phyloP scores from a whole-genome alignment of 768 basidiomycete genomes.

The Kwoniella mangroviensis region DNA sequence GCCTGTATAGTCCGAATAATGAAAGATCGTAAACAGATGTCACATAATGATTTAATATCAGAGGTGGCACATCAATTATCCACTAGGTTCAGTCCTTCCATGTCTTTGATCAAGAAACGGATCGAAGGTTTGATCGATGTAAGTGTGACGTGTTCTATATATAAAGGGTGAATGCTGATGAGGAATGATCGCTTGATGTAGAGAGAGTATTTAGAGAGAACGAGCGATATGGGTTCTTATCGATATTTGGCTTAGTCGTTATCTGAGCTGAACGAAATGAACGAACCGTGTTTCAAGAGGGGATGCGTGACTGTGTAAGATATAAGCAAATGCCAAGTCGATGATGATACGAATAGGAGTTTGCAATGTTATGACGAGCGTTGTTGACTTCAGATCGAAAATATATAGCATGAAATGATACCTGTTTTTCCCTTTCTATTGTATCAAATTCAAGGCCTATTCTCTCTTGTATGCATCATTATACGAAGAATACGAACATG shows the following conservation, averaged over 20 bases:
- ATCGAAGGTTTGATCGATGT: conserved; percentile 94
- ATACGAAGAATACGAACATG: background rate
- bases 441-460: no score
- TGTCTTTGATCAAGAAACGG: conserved; percentile 84
- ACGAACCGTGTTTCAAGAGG: no score
- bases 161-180: background rate
- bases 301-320: no score
- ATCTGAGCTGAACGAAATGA: background rate
- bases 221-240: conserved; percentile 49
- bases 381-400: background rate
- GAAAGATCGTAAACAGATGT: conserved; percentile 91
- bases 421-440: no score
- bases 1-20: conserved; percentile 97
- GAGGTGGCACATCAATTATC: conserved; percentile 88
- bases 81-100: conserved; percentile 82
- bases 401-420: no score
- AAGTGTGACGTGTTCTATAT: conserved; percentile 39
- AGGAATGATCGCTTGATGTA: conserved; percentile 53
- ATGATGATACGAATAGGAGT: no score
- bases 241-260: conserved; percentile 43
- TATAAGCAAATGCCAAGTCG: no score
- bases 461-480: background rate
- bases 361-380: background rate
- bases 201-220: conserved; percentile 91
- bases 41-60: conserved; percentile 83